Evolutionary conservation across 2,329 filamentous ascomycete species (phyloP), one percentile per base, ranked within the genome.

Genomic region (Simplicillium aogashimaense): DNA sequence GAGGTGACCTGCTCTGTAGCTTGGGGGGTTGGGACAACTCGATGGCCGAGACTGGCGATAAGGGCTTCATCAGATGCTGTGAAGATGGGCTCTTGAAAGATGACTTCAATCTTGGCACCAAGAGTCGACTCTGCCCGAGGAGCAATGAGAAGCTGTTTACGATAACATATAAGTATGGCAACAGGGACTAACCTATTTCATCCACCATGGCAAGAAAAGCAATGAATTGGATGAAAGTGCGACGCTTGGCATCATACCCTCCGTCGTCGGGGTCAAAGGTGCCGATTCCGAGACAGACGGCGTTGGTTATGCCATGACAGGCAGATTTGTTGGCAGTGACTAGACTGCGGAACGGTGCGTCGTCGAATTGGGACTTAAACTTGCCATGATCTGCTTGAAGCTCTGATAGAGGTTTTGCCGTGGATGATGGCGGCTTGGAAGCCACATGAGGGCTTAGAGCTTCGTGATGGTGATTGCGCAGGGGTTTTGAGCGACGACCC

Each of bases 71-170:
- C 73, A 1, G 61, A 57, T 1, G 52, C 25, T 1, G 66, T 67
- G 50, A 77, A 76, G 28, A 65, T 48, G 1, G 74, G 74, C 29
- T 78, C 74, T 46, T 78, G 74, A 41, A 76, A 71, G 39, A 67
- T 47, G 41, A 69, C 70, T 3, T 56, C 51, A 12, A 77, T 69
- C 2, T 53, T 49, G 0, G 14, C 15, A 16, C 11, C 7, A 18
- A 14, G 16, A 6, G 11, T 7, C 7, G n/a, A 35, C 17, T 15
- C 14, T 35, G n/a, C 8, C 3, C 7, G 7, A 30, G 29, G 29
- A 18, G 17, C 4, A 28, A 14, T 20, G 12, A 36, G 8, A 10
- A 16, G 7, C 10, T 37, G 17, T 7, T 18, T 12, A 12, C 8
- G 20, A n/a, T n/a, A n/a, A n/a, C n/a, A n/a, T n/a, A n/a, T n/a